Evolutionary conservation across 345 rosid species (phyloP).

Genomic region (Cardamine chenopodiifolia): DNA sequence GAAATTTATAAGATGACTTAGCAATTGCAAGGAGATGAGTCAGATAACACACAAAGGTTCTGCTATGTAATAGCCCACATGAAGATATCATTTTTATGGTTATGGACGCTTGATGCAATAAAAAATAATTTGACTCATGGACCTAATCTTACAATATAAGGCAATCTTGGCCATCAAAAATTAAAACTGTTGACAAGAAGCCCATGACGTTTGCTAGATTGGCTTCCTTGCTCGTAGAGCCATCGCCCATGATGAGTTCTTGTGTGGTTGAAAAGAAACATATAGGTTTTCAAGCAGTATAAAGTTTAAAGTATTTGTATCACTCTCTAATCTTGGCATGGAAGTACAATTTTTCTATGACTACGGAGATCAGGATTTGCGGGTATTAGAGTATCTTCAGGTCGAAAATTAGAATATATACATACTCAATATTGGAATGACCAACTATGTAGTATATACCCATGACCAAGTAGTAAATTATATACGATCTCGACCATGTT

Average conservation of each 20-base stretch:
- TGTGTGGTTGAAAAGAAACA: background rate
- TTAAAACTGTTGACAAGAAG: background rate
- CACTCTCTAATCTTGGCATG: background rate
- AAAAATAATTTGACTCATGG: background rate
- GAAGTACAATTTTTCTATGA: background rate
- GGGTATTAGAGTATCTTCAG: background rate
- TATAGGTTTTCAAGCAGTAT: background rate
- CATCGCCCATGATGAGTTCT: background rate
- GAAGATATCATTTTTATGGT: background rate
- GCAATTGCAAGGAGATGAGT: background rate
- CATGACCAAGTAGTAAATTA: background rate
- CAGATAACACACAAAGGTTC: background rate
- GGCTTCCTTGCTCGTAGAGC: constrained; percentile 7
- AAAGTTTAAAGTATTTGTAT: background rate
- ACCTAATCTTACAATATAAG: background rate
- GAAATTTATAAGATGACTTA: background rate
- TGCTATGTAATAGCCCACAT: too few species aligned
- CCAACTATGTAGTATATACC: background rate
- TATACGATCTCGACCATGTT: background rate
- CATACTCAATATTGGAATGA: background rate
- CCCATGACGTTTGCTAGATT: background rate
- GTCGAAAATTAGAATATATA: background rate
- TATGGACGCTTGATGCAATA: background rate
- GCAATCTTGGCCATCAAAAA: background rate
- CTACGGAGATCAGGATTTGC: background rate